These are phyloP conservation scores for Candida tetrigidarum DNA, from an alignment of 1,139 yeast species.

Conservation along the genomic window DNA sequence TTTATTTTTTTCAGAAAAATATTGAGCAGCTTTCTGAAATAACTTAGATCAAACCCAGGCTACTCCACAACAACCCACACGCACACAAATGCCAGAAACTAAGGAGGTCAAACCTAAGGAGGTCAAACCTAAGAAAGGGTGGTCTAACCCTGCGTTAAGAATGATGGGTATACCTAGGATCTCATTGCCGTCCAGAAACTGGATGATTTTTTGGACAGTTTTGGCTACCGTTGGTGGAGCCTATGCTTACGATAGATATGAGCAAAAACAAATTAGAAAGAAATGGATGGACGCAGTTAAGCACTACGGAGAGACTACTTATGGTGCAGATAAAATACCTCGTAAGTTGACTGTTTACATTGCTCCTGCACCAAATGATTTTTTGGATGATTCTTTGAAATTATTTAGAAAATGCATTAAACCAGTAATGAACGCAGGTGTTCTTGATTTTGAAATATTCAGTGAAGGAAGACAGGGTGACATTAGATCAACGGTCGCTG, in stretches of 20 bases:
- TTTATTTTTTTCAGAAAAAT: no score
- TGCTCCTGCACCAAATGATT: slow-evolving; percentile 97
- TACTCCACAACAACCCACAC: not conserved
- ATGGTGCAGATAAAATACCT: slow-evolving; percentile 52
- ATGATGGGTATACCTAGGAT: slow-evolving; percentile 86
- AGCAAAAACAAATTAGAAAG: slow-evolving; percentile 68
- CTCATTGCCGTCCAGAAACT: slow-evolving; percentile 86
- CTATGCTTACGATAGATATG: slow-evolving; percentile 73
- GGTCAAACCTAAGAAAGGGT: slow-evolving; percentile 52
- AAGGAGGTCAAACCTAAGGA: slow-evolving; percentile 28
- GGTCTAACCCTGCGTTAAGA: slow-evolving; percentile 82
- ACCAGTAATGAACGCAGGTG: slow-evolving; percentile 86
- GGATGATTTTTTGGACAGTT: slow-evolving; percentile 89
- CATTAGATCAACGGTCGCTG: slow-evolving; percentile 80
- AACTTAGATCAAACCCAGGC: not conserved
- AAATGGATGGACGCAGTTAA: slow-evolving; percentile 69
- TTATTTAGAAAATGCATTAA: slow-evolving; percentile 82
- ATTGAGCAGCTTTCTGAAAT: no score
- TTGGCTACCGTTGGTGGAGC: slow-evolving; percentile 71
- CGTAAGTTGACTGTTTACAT: slow-evolving; percentile 81
- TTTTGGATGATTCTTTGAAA: slow-evolving; percentile 72
- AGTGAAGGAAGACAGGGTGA: slow-evolving; percentile 88
- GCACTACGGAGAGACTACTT: slow-evolving; percentile 43
- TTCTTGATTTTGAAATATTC: slow-evolving; percentile 80
- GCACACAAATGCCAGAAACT: slow-evolving; percentile 2